Percentiles rank a stretch among this genome's conserved stretches.
phyloP scores from a whole-genome alignment of 106 monocot species.

The Dendrobium chrysotoxum region DNA sequence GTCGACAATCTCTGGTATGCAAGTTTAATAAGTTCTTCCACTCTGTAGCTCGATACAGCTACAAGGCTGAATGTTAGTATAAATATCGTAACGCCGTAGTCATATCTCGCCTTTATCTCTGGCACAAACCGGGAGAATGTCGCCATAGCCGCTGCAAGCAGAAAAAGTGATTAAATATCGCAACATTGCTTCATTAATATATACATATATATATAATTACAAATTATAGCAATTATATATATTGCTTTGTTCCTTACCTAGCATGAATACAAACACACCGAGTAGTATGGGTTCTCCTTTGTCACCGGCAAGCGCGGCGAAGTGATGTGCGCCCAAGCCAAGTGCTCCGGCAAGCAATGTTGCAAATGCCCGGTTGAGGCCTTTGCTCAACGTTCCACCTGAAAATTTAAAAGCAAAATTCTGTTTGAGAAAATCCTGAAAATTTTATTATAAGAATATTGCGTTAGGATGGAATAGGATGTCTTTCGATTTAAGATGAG shows the following conservation, averaged over 20 bases:
- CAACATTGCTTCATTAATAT: neutral
- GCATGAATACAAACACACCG: constrained; percentile 41
- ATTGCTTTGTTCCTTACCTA: constrained; percentile 17
- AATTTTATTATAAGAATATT: no score
- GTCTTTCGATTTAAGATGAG: no score
- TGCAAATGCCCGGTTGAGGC: constrained; percentile 42
- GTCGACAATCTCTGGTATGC: constrained; percentile 51
- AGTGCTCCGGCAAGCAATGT: constrained; percentile 45
- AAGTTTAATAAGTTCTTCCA: constrained; percentile 38
- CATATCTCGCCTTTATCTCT: constrained; percentile 60
- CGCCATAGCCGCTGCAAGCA: constrained; percentile 31
- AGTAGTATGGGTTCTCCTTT: constrained; percentile 59
- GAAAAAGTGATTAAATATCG: neutral
- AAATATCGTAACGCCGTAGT: constrained; percentile 75
- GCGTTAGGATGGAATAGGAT: no score
- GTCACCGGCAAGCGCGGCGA: constrained; percentile 30
- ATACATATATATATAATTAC: neutral
- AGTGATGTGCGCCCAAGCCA: constrained; percentile 47
- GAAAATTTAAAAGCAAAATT: neutral
- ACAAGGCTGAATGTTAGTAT: constrained; percentile 77
- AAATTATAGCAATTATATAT: neutral
- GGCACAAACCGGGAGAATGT: constrained; percentile 68
- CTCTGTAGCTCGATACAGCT: constrained; percentile 60
- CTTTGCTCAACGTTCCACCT: constrained; percentile 63
- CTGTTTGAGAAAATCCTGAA: no score